Evolutionary conservation across 352 stramenopile genomes (phyloP).

Genomic region (Aphanomyces euteiches): DNA sequence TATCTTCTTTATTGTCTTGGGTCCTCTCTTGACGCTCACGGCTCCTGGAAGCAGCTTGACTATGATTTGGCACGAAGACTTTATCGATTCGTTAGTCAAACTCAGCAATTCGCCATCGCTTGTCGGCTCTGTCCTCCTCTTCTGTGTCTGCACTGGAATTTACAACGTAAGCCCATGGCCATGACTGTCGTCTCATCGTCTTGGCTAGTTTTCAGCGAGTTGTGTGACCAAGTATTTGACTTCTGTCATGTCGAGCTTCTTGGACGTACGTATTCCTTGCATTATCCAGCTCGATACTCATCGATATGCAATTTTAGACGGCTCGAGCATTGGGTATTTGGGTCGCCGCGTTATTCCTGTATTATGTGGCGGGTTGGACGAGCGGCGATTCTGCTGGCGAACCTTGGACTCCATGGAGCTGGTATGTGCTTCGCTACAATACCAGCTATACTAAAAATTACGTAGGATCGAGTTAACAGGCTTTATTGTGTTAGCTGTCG

Average conservation of each 20-base stretch:
- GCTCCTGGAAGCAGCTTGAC: background rate
- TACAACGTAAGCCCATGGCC: slow-evolving; percentile 55
- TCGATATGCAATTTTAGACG: slow-evolving; percentile 7
- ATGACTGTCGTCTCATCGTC: slow-evolving; percentile 37
- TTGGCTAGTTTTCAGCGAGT: slow-evolving; percentile 22
- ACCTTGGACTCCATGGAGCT: slow-evolving; percentile 8
- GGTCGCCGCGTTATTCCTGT: slow-evolving; percentile 11
- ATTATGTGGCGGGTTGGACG: slow-evolving; percentile 17
- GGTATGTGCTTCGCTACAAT: background rate
- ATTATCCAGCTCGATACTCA: background rate
- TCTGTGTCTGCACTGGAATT: slow-evolving; percentile 60
- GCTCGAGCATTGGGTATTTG: slow-evolving; percentile 28
- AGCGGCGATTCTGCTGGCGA: slow-evolving; percentile 11
- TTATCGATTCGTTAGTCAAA: slow-evolving; percentile 41
- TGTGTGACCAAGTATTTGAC: slow-evolving; percentile 31
- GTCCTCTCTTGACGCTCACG: slow-evolving; percentile 16
- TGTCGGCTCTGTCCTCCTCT: slow-evolving; percentile 49
- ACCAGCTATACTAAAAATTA: background rate
- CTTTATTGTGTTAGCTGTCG: slow-evolving; percentile 28
- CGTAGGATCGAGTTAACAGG: slow-evolving; percentile 35
- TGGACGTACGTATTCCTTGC: slow-evolving; percentile 12
- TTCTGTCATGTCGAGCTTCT: slow-evolving; percentile 24
- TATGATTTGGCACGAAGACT: slow-evolving; percentile 30
- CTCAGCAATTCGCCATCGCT: slow-evolving; percentile 60
- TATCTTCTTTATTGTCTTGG: slow-evolving; percentile 31